Evolutionary conservation across 108 stramenopile species (phyloP).

Genomic region (Mediolabrus comicus): DNA sequence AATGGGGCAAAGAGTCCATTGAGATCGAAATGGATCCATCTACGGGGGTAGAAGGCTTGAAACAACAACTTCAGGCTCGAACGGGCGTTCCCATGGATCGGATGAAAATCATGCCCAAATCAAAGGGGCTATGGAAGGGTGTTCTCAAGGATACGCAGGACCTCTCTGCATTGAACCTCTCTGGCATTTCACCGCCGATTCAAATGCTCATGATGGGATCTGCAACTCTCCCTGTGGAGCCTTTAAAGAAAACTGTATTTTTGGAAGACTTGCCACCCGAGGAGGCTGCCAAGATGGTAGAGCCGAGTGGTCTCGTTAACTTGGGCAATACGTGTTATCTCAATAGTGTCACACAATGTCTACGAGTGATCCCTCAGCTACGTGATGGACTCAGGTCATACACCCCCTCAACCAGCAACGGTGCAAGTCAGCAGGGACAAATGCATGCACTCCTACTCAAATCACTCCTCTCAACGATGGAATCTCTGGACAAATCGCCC

Average conservation of each 20-base stretch:
- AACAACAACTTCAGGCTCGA: constrained; percentile 77
- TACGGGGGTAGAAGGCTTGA: constrained; percentile 79
- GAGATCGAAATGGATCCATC: constrained; percentile 62
- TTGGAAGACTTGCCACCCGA: constrained; percentile 95
- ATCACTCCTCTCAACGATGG: constrained; percentile 59
- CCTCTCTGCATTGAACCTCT: constrained; percentile 60
- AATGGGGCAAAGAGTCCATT: constrained; percentile 95
- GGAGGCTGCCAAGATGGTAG: constrained; percentile 84
- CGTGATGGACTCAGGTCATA: constrained; percentile 72
- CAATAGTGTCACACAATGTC: constrained; percentile 96
- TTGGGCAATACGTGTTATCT: constrained; percentile 99
- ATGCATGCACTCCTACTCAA: constrained; percentile 47
- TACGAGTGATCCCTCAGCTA: constrained; percentile 86
- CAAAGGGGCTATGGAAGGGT: constrained; percentile 83
- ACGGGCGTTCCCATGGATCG: constrained; percentile 95
- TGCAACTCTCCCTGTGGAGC: constrained; percentile 84
- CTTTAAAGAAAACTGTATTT: constrained; percentile 85
- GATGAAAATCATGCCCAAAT: constrained; percentile 97
- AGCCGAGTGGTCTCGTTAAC: constrained; percentile 95
- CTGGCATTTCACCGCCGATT: constrained; percentile 53
- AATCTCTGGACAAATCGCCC: constrained; percentile 65
- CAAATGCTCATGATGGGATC: constrained; percentile 96
- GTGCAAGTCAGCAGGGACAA: constrained; percentile 35
- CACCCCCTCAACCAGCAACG: constrained; percentile 21
- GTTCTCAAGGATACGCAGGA: constrained; percentile 92